Evolutionary conservation across 2,329 filamentous ascomycete genomes (phyloP).

Genomic region (Sclerotiophoma versabilis): DNA sequence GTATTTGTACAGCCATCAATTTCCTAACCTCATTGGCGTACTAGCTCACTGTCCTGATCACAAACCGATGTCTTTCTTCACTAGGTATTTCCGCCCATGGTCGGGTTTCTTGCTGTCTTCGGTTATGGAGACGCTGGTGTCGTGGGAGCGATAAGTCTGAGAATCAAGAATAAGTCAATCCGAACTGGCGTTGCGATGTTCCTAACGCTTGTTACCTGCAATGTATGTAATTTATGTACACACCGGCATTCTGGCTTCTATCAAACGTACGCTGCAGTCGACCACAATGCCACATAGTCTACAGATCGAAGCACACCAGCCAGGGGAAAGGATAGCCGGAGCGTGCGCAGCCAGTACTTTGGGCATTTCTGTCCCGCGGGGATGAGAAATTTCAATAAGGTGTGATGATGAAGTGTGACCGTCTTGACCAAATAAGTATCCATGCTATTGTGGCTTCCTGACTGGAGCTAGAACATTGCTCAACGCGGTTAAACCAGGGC

Average conservation of each 20-base stretch:
- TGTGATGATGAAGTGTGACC: constrained; percentile 28
- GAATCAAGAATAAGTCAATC: constrained; percentile 6
- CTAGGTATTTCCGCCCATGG: constrained; percentile 31
- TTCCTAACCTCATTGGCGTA: no score
- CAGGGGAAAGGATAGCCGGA: background rate
- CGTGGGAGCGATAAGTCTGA: constrained; percentile 11
- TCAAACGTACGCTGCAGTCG: constrained; percentile 50
- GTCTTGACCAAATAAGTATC: constrained; percentile 36
- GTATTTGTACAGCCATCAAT: constrained; percentile 51
- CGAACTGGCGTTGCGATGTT: constrained; percentile 54
- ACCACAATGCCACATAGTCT: constrained; percentile 49
- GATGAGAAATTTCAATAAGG: constrained; percentile 16
- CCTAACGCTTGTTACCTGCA: constrained; percentile 55
- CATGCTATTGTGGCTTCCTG: constrained; percentile 55
- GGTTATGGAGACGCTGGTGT: constrained; percentile 56
- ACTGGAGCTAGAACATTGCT: constrained; percentile 55
- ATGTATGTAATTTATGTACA: constrained; percentile 56
- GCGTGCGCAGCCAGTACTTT: constrained; percentile 19
- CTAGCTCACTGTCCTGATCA: background rate
- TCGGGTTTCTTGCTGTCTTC: constrained; percentile 53
- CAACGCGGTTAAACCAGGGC: constrained; percentile 42
- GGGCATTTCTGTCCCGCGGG: constrained; percentile 25
- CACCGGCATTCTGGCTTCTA: constrained; percentile 57
- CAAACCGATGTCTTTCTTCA: constrained; percentile 60
- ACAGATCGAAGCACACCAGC: constrained; percentile 8